phyloP scores from a whole-genome alignment of 1,284 basidiomycete genomes.

The Papiliotrema terrestris region DNA sequence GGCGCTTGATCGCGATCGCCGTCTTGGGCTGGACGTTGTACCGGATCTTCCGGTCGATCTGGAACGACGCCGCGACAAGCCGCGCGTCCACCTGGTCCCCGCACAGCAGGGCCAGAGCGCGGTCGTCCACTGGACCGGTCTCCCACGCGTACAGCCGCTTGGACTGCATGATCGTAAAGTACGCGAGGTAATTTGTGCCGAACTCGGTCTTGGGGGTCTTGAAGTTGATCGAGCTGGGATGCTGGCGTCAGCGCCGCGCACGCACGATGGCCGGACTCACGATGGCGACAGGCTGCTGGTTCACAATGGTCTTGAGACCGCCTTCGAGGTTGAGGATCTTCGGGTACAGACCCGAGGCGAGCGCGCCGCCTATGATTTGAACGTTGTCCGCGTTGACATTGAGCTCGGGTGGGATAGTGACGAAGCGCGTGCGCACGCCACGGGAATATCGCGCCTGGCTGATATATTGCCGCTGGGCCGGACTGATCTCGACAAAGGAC shows the following conservation, averaged over 20 bases:
- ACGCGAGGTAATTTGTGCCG: constrained; percentile 69
- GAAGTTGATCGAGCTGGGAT: constrained; percentile 91
- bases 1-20: constrained; percentile 72
- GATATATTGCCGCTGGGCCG: constrained; percentile 65
- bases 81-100: constrained; percentile 84
- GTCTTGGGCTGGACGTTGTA: constrained; percentile 69
- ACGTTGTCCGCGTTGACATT: constrained; percentile 64
- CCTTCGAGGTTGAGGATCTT: constrained; percentile 77
- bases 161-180: constrained; percentile 76
- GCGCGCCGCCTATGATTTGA: constrained; percentile 71
- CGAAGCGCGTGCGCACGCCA: constrained; percentile 66
- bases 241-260: constrained; percentile 53
- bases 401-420: constrained; percentile 67
- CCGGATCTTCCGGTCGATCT: constrained; percentile 80
- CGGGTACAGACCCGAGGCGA: constrained; percentile 86
- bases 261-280: constrained; percentile 22
- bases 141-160: constrained; percentile 88
- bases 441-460: constrained; percentile 63
- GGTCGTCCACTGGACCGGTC: constrained; percentile 81
- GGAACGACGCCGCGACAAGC: constrained; percentile 67
- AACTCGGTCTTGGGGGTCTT: constrained; percentile 64
- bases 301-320: constrained; percentile 77
- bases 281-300: constrained; percentile 66
- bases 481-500: constrained; percentile 71
- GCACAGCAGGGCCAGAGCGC: constrained; percentile 77